A percentile compares a stretch with the other conserved stretches of the same genome.
Evolutionary conservation across 2,329 filamentous ascomycete genomes (phyloP).

Genomic region (Beauveria varroae): DNA sequence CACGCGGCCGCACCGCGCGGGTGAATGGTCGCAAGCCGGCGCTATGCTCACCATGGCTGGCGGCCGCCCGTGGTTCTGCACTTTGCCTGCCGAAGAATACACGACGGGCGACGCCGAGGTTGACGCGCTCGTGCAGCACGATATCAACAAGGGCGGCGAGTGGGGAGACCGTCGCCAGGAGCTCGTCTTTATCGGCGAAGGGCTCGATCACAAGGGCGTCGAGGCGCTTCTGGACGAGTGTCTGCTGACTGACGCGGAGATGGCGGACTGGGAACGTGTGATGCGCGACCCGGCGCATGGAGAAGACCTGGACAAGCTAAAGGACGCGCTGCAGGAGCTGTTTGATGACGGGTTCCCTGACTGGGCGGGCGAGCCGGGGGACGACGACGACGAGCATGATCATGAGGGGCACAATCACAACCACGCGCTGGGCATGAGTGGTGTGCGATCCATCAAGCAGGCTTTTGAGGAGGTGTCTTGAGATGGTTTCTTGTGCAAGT

Average conservation of each 20-base stretch:
- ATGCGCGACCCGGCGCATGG: constrained; percentile 33
- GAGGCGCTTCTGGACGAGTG: constrained; percentile 50
- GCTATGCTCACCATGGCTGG: constrained; percentile 55
- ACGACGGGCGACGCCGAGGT: constrained; percentile 39
- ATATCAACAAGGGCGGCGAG: constrained; percentile 45
- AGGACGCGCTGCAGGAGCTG: constrained; percentile 37
- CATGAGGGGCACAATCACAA: constrained; percentile 16
- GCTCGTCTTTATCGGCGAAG: constrained; percentile 66
- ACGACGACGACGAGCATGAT: constrained; percentile 30
- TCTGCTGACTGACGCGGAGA: constrained; percentile 54
- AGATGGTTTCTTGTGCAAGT: neutral
- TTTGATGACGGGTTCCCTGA: constrained; percentile 55
- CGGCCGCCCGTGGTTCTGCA: constrained; percentile 52
- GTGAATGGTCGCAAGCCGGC: constrained; percentile 58
- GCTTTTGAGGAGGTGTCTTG: constrained; percentile 8
- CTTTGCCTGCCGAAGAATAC: constrained; percentile 44
- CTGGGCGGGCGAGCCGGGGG: constrained; percentile 44
- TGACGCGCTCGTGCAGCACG: constrained; percentile 40
- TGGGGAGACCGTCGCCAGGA: constrained; percentile 68
- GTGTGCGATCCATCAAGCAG: constrained; percentile 6
- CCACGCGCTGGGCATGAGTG: constrained; percentile 5
- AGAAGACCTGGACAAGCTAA: constrained; percentile 25
- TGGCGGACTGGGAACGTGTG: constrained; percentile 42
- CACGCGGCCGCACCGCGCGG: constrained; percentile 45
- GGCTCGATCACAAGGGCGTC: constrained; percentile 45